Conservation (phyloP, 2,329 filamentous ascomycete species). For the Pseudogymnoascus pannorum region DNA sequence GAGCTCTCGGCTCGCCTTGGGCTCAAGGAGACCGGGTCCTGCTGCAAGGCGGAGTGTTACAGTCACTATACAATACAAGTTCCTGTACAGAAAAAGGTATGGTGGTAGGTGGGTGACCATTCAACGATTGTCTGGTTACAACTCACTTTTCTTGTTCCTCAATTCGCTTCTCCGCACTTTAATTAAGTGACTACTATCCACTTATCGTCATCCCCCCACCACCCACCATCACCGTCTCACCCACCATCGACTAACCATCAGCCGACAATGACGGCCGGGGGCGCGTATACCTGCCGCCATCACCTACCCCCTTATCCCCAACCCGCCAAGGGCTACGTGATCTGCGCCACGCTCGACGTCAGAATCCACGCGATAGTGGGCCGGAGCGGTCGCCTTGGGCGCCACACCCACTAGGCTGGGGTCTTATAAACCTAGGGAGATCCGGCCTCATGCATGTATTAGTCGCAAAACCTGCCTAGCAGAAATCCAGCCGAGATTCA, state of each 20-base stretch:
- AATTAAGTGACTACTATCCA: constrained; percentile 1
- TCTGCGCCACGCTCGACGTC: constrained; percentile 2
- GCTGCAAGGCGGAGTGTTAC: neutral
- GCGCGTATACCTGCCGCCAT: neutral
- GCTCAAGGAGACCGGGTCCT: neutral
- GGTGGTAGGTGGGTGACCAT: neutral
- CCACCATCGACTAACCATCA: neutral
- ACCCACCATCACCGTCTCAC: neutral
- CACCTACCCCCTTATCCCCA: neutral
- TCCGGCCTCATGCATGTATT: constrained; percentile 1
- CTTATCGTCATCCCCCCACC: constrained; percentile 1
- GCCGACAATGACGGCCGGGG: neutral
- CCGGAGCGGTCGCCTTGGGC: neutral
- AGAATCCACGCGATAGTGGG: neutral
- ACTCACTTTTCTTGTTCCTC: neutral
- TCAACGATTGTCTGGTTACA: neutral
- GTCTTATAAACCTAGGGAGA: neutral
- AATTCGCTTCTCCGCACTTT: neutral
- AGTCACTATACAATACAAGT: neutral
- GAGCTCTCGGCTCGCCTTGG: neutral
- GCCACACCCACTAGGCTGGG: neutral
- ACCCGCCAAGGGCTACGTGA: neutral
- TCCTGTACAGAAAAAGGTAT: neutral
- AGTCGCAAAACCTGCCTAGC: neutral
- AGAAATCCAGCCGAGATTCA: neutral